Percentiles rank a stretch among this genome's conserved stretches.
phyloP scores from a whole-genome alignment of 2,329 filamentous ascomycete genomes.

The Herpotrichia juniperi region DNA sequence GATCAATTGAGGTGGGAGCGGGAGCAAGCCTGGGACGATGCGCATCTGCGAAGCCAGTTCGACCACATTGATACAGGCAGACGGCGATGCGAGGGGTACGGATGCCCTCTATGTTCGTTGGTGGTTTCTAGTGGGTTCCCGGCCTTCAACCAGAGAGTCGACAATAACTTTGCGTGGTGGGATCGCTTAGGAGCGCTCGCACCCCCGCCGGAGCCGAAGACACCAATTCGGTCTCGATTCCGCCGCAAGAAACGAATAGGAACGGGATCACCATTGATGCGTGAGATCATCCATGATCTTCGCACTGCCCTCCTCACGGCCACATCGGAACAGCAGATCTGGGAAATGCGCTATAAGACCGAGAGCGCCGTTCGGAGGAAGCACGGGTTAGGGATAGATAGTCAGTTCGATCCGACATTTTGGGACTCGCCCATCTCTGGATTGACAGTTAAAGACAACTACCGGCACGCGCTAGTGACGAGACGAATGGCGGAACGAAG shows the following conservation, averaged over 20 bases:
- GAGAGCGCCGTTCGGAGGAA: slow-evolving; percentile 31
- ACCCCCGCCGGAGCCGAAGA: slow-evolving; percentile 2
- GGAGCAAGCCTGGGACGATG: slow-evolving; percentile 28
- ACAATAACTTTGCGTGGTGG: slow-evolving; percentile 28
- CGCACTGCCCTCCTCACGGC: slow-evolving; percentile 10
- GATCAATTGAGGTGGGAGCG: slow-evolving; percentile 28
- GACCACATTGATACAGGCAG: background rate
- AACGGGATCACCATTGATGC: slow-evolving; percentile 14
- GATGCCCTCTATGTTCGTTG: background rate
- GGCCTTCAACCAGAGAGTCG: slow-evolving; percentile 8
- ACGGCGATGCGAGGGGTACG: slow-evolving; percentile 6
- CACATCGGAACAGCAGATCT: slow-evolving; percentile 11
- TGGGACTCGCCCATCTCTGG: slow-evolving; percentile 25
- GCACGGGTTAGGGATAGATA: slow-evolving; percentile 18
- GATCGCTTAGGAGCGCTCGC: slow-evolving; percentile 22
- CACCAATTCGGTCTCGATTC: slow-evolving; percentile 3
- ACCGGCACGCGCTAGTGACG: slow-evolving; percentile 5
- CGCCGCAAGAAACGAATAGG: background rate
- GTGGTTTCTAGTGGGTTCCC: background rate
- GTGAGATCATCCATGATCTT: slow-evolving; percentile 13
- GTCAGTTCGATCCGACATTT: slow-evolving; percentile 19
- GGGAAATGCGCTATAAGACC: slow-evolving; percentile 19
- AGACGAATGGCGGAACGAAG: slow-evolving; percentile 10
- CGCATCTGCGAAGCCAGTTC: slow-evolving; percentile 8
- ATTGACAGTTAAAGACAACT: slow-evolving; percentile 8